phyloP scores from a whole-genome alignment of 2,329 filamentous ascomycete genomes.

The Aspergillus fructus region DNA sequence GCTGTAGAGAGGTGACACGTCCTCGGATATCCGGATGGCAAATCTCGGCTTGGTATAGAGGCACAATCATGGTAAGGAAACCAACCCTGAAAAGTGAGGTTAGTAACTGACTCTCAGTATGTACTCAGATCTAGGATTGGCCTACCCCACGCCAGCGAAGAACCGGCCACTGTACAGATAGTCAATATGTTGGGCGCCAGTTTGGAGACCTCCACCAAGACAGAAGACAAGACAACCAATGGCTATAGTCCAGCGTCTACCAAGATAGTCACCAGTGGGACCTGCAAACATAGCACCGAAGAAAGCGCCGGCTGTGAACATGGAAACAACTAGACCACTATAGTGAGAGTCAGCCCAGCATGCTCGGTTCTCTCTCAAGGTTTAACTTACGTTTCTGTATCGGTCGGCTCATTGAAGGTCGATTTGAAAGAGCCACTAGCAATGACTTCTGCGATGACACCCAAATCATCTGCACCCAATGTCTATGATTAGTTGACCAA shows the following conservation, averaged over 20 bases:
- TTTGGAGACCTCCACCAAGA: constrained; percentile 71
- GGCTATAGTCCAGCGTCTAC: constrained; percentile 70
- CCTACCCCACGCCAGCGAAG: constrained; percentile 57
- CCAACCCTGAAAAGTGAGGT: constrained; percentile 50
- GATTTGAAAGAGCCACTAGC: constrained; percentile 35
- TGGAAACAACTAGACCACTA: constrained; percentile 69
- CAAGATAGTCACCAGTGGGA: constrained; percentile 61
- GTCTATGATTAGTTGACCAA: constrained; percentile 5
- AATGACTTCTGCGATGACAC: constrained; percentile 61
- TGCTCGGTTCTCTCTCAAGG: not conserved
- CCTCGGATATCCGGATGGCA: constrained; percentile 77
- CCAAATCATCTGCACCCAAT: constrained; percentile 48
- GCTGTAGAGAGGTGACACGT: constrained; percentile 71
- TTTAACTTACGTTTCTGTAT: constrained; percentile 31
- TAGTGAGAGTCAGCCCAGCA: not conserved
- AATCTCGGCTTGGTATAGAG: constrained; percentile 76
- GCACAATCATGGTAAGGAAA: constrained; percentile 63
- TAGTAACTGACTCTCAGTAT: constrained; percentile 35
- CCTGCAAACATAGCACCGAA: constrained; percentile 67
- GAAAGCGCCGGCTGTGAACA: constrained; percentile 76
- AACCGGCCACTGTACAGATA: constrained; percentile 71
- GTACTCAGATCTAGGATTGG: not conserved
- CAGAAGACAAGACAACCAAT: constrained; percentile 70
- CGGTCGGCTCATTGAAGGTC: constrained; percentile 30
- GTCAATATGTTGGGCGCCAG: constrained; percentile 58